A percentile compares a stretch with the other conserved stretches of the same genome.
Evolutionary conservation across 345 rosid species (phyloP).

Genomic region (Excoecaria cochinchinensis): DNA sequence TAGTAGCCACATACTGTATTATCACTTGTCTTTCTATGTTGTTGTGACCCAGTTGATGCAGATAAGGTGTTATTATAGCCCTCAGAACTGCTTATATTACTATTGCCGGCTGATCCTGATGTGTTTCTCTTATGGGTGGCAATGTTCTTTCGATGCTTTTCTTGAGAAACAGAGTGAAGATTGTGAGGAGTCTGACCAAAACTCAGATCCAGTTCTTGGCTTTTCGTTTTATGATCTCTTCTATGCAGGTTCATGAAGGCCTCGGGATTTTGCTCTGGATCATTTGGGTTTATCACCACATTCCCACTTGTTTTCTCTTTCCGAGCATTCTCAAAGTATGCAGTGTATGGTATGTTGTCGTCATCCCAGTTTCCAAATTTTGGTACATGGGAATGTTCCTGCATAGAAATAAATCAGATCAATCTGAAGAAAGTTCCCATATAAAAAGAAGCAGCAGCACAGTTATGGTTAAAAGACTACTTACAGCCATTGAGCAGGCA

Average conservation of each 20-base stretch:
- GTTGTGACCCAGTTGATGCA: conserved; percentile 3
- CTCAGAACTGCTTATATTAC: conserved; percentile 17
- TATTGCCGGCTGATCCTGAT: conserved; percentile 30
- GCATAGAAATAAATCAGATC: neutral
- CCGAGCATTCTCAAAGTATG: conserved; percentile 53
- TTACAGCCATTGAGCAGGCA: conserved; percentile 11
- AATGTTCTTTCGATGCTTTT: neutral
- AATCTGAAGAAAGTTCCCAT: neutral
- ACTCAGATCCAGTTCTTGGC: conserved; percentile 6
- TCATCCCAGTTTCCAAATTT: conserved; percentile 60
- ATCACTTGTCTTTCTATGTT: conserved; percentile 24
- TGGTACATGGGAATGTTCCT: conserved; percentile 44
- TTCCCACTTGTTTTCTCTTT: conserved; percentile 36
- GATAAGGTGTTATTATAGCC: conserved; percentile 22
- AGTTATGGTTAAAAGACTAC: neutral
- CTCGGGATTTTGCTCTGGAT: conserved; percentile 52
- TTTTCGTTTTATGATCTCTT: neutral
- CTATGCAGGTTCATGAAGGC: neutral
- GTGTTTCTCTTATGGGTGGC: conserved; percentile 9
- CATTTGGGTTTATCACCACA: conserved; percentile 48
- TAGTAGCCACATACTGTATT: neutral
- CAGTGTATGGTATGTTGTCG: conserved; percentile 46
- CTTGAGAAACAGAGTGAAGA: neutral
- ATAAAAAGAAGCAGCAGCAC: too few relatives aligned
- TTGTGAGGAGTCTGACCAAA: neutral